Conservation (phyloP, 2,329 filamentous ascomycete genomes). For the Exophiala dermatitidis region DNA sequence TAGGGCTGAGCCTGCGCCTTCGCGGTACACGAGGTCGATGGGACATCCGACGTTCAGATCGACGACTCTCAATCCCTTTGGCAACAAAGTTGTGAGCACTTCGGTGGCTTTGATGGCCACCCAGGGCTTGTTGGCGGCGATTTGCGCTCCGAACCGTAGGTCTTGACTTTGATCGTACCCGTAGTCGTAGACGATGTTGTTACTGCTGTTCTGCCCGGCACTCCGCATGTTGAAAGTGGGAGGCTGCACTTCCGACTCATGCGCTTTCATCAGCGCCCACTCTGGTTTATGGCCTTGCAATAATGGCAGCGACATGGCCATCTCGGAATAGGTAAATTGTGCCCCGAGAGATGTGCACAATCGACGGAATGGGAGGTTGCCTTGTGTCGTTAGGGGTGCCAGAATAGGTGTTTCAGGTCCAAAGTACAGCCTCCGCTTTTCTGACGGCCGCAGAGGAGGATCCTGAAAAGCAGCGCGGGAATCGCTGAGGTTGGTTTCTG, state of each 20-base stretch:
- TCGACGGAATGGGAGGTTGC: slow-evolving; percentile 88
- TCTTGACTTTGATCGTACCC: slow-evolving; percentile 78
- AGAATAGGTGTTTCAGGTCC: slow-evolving; percentile 85
- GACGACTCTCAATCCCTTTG: slow-evolving; percentile 71
- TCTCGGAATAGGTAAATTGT: slow-evolving; percentile 93
- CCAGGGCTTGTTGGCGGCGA: slow-evolving; percentile 88
- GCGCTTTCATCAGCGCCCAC: slow-evolving; percentile 91
- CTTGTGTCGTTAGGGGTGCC: slow-evolving; percentile 93
- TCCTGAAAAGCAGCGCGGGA: slow-evolving; percentile 76
- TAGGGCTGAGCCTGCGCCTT: slow-evolving; percentile 82
- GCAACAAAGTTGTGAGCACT: slow-evolving; percentile 65
- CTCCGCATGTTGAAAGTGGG: slow-evolving; percentile 55
- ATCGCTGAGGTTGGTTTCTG: slow-evolving; percentile 48
- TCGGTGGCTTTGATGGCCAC: slow-evolving; percentile 83
- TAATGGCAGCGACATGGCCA: slow-evolving; percentile 87
- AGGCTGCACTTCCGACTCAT: slow-evolving; percentile 69
- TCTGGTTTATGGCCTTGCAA: slow-evolving; percentile 85
- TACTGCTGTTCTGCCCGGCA: slow-evolving; percentile 25
- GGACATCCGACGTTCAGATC: slow-evolving; percentile 97
- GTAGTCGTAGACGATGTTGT: slow-evolving; percentile 62
- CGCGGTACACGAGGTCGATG: slow-evolving; percentile 85
- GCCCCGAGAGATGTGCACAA: slow-evolving; percentile 84
- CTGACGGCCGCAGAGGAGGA: slow-evolving; percentile 78
- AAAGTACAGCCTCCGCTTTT: slow-evolving; percentile 92
- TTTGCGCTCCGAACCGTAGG: slow-evolving; percentile 83